Conservation (phyloP, 2,329 filamentous ascomycete species). For the Fusarium abutilonis region DNA sequence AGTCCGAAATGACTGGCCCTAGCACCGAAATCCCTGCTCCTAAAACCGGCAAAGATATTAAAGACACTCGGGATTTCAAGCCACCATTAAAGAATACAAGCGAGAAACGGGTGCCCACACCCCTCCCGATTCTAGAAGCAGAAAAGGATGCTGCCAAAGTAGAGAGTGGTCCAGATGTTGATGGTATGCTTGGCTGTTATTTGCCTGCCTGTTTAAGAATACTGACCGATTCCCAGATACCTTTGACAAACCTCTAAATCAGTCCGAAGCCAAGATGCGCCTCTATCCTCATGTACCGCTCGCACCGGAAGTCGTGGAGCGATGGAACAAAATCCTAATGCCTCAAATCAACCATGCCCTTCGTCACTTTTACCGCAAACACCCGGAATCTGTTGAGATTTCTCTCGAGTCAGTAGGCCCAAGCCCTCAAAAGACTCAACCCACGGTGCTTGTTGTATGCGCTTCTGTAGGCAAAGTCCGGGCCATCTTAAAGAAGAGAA, state of each 20-base stretch:
- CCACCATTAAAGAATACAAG: slow-evolving; percentile 1
- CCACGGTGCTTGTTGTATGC: slow-evolving; percentile 81
- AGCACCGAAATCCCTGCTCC: background rate
- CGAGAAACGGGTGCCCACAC: slow-evolving; percentile 33
- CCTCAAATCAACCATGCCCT: slow-evolving; percentile 78
- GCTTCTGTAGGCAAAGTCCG: slow-evolving; percentile 78
- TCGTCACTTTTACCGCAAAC: slow-evolving; percentile 75
- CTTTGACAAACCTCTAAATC: slow-evolving; percentile 31
- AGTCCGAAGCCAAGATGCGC: slow-evolving; percentile 58
- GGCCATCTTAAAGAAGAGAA: slow-evolving; percentile 73
- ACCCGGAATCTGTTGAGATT: slow-evolving; percentile 81
- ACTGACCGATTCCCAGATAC: slow-evolving; percentile 35
- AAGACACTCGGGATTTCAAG: slow-evolving; percentile 27
- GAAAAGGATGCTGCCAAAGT: slow-evolving; percentile 8
- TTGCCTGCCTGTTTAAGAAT: background rate
- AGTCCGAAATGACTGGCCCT: slow-evolving; percentile 17
- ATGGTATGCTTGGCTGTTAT: slow-evolving; percentile 27
- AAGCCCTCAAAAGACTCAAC: slow-evolving; percentile 70
- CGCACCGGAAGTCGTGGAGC: slow-evolving; percentile 69
- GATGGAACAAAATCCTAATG: slow-evolving; percentile 77
- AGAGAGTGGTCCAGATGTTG: slow-evolving; percentile 24
- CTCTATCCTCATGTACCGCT: slow-evolving; percentile 69
- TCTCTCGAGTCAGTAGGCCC: slow-evolving; percentile 80
- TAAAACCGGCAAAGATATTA: slow-evolving; percentile 31
- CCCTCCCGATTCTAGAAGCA: slow-evolving; percentile 3